Percentiles rank a stretch among this genome's conserved stretches.
phyloP scores from a whole-genome alignment of 1,284 basidiomycete genomes.

The Psilocybe mexicana region DNA sequence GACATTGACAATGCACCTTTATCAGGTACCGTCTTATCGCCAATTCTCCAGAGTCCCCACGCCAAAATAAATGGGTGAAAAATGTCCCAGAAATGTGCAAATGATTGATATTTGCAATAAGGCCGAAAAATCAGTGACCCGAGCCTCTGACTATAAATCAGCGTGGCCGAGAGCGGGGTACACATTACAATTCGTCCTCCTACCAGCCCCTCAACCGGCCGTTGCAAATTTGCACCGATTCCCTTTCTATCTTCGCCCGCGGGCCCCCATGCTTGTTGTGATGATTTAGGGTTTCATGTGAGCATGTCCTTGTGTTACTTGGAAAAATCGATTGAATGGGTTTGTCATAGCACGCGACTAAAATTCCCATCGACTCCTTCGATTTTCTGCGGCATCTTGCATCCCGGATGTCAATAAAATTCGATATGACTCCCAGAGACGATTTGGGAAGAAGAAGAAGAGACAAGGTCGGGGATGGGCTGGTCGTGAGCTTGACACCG shows the following conservation, averaged over 20 bases:
- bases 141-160: neutral
- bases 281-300: neutral
- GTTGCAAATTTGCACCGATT: neutral
- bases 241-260: neutral
- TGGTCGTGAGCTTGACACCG: neutral
- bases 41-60: neutral
- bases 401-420: neutral
- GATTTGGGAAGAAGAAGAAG: neutral
- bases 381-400: neutral
- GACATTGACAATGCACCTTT: too few relatives aligned
- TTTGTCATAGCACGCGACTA: neutral
- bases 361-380: too few relatives aligned
- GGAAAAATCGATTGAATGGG: neutral
- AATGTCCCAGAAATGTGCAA: neutral
- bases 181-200: neutral
- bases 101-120: neutral
- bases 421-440: neutral
- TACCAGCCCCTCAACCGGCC: neutral
- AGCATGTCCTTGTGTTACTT: neutral
- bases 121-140: neutral
- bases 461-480: neutral
- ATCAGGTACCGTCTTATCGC: neutral
- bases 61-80: neutral
- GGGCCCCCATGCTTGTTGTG: neutral
- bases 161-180: neutral